These are phyloP conservation scores for Candida smagusa DNA, from an alignment of 1,139 yeast species.

Conservation along the genomic window DNA sequence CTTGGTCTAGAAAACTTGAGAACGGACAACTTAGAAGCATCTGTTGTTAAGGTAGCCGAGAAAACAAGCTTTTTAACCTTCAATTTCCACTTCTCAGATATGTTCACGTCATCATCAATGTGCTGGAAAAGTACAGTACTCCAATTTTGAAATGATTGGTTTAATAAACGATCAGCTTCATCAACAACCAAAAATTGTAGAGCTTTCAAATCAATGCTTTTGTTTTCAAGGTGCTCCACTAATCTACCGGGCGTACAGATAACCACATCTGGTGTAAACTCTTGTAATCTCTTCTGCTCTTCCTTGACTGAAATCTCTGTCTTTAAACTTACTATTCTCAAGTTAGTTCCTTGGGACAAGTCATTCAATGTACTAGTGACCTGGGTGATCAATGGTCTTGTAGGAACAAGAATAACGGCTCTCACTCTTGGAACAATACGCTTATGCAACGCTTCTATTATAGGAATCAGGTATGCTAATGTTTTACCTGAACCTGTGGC, in stretches of 20 bases:
- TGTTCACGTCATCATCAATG: conserved; percentile 31
- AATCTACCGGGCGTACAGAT: conserved; percentile 91
- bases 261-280: conserved; percentile 67
- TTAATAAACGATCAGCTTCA: conserved; percentile 90
- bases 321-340: conserved; percentile 59
- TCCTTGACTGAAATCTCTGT: conserved; percentile 59
- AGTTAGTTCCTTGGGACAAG: conserved; percentile 63
- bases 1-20: conserved; percentile 68
- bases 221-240: conserved; percentile 71
- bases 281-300: conserved; percentile 52
- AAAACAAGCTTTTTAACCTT: conserved; percentile 64
- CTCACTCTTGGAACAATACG: conserved; percentile 73
- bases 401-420: conserved; percentile 82
- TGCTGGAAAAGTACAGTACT: conserved; percentile 59
- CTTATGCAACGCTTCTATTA: conserved; percentile 61
- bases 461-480: conserved; percentile 81
- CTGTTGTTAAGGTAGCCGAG: conserved; percentile 92
- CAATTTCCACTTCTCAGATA: conserved; percentile 24
- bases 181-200: conserved; percentile 78
- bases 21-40: conserved; percentile 79
- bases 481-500: conserved; percentile 98
- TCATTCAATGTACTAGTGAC: conserved; percentile 63
- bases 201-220: conserved; percentile 39
- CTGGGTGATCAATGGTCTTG: conserved; percentile 82
- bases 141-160: conserved; percentile 95